These are phyloP conservation scores for Venturia pyrina DNA, from an alignment of 2,329 filamentous ascomycete genomes.

Conservation along the genomic window DNA sequence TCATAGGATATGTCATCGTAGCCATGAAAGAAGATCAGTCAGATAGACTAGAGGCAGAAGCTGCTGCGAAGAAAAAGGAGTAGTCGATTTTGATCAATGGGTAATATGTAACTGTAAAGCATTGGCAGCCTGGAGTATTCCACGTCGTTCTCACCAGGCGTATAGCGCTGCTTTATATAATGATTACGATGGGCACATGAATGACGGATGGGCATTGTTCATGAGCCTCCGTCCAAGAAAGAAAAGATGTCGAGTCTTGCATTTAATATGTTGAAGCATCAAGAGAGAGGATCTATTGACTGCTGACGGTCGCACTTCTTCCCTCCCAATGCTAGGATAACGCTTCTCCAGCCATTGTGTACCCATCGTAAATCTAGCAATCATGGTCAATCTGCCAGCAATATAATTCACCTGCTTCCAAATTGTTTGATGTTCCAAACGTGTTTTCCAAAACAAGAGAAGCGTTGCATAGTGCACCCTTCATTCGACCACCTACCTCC, in stretches of 20 bases:
- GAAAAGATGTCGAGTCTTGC: not conserved
- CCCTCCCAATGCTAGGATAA: not conserved
- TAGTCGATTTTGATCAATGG: not conserved
- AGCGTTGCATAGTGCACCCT: not conserved
- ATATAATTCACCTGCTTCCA: not conserved
- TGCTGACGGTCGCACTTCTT: not conserved
- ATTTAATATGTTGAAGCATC: not conserved
- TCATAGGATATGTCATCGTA: slow-evolving; percentile 83
- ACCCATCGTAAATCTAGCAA: slow-evolving; percentile 50
- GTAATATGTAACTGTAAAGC: slow-evolving; percentile 24
- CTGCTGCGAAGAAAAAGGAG: slow-evolving; percentile 2
- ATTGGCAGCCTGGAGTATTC: not conserved
- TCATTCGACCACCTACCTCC: not conserved
- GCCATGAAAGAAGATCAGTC: slow-evolving; percentile 77
- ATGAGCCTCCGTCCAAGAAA: not conserved
- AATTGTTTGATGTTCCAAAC: not conserved
- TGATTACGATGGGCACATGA: not conserved
- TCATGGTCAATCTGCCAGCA: slow-evolving; percentile 42
- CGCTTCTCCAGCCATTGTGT: not conserved
- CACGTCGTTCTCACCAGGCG: not conserved
- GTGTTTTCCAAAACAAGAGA: not conserved
- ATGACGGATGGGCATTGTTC: not conserved
- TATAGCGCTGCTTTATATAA: not conserved
- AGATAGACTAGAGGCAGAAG: slow-evolving; percentile 30
- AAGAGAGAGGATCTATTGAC: not conserved